Evolutionary conservation across 1,139 yeast genomes (phyloP).

Genomic region (Pneumocystis murina): DNA sequence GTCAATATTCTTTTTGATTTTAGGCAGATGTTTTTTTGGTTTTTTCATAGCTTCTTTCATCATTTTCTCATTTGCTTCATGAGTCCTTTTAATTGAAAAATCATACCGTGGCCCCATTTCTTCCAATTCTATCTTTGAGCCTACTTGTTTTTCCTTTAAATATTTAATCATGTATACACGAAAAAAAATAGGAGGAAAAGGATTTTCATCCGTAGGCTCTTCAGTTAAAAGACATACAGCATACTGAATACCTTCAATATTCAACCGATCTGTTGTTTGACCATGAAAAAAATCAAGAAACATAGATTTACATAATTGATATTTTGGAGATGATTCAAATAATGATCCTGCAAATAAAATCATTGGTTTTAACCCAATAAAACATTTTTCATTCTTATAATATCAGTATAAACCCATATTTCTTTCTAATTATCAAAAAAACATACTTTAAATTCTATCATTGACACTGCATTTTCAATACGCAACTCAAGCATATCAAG

Average conservation of each 20-base stretch:
- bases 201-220: conserved; percentile 32
- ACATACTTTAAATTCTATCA: conserved; percentile 50
- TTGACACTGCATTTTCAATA: conserved; percentile 51
- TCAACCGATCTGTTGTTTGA: conserved; percentile 62
- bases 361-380: conserved; percentile 87
- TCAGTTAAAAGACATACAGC: conserved; percentile 74
- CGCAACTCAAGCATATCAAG: conserved; percentile 90
- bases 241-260: conserved; percentile 88
- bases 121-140: conserved; percentile 85
- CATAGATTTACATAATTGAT: conserved; percentile 69
- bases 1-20: conserved; percentile 75
- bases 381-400: conserved; percentile 27
- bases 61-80: conserved; percentile 71
- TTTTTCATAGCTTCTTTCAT: conserved; percentile 76
- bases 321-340: conserved; percentile 79
- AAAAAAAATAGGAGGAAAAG: conserved; percentile 69
- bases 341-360: conserved; percentile 84
- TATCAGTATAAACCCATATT: background rate
- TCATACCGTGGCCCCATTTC: conserved; percentile 96
- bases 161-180: conserved; percentile 82
- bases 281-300: conserved; percentile 89
- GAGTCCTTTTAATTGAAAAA: conserved; percentile 78
- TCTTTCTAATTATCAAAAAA: background rate
- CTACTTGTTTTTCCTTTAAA: conserved; percentile 57
- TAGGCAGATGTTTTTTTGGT: conserved; percentile 70